phyloP scores from a whole-genome alignment of 352 stramenopile genomes.

The Globisporangium ultimum region DNA sequence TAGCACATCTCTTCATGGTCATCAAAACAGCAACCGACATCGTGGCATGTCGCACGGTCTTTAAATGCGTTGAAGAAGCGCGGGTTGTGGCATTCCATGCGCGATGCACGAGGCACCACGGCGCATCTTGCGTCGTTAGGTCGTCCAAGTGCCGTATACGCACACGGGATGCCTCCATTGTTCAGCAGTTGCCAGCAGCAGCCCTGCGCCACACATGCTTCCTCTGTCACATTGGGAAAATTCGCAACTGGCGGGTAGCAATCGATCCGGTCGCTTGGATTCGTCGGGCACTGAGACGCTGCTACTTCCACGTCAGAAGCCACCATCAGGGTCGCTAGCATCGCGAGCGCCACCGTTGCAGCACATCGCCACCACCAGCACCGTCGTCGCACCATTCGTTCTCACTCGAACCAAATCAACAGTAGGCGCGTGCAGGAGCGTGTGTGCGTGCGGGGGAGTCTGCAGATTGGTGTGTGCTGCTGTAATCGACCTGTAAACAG shows the following conservation, averaged over 20 bases:
- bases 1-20: slow-evolving; percentile 41
- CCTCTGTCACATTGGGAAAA: slow-evolving; percentile 72
- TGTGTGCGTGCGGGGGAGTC: too few species aligned
- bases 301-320: not conserved
- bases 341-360: slow-evolving; percentile 10
- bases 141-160: slow-evolving; percentile 34
- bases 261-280: slow-evolving; percentile 26
- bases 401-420: too few species aligned
- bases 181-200: slow-evolving; percentile 78
- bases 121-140: slow-evolving; percentile 24
- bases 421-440: too few species aligned
- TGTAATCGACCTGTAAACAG: too few species aligned
- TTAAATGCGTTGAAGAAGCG: slow-evolving; percentile 35
- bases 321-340: slow-evolving; percentile 23
- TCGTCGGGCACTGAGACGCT: too few species aligned
- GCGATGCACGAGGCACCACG: slow-evolving; percentile 33
- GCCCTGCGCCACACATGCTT: slow-evolving; percentile 76
- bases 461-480: too few species aligned
- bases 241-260: slow-evolving; percentile 62
- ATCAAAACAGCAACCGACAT: slow-evolving; percentile 76
- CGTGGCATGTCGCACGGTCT: slow-evolving; percentile 33
- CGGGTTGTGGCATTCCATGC: slow-evolving; percentile 75
- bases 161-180: slow-evolving; percentile 55
- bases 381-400: not conserved
- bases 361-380: slow-evolving; percentile 5